Base-by-base conservation (phyloP, 768 basidiomycete species). In the Kwoniella pini region DNA sequence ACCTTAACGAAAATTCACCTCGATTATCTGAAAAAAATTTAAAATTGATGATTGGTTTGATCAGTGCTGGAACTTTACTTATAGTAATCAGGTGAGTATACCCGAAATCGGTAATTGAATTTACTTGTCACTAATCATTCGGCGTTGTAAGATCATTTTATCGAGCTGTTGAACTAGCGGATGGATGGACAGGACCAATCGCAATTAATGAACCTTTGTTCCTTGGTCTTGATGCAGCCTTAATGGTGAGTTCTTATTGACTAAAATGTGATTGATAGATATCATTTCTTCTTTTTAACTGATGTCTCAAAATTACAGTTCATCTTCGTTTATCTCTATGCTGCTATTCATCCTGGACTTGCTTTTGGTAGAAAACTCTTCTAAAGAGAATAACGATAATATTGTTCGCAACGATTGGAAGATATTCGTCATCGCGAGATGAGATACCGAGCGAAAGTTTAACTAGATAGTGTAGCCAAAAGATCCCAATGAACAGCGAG, bases 161-260 rank as follows among this genome's bases (percentile, higher is more conserved):
- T 70, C 82, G 85, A 48, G 82, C 82, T 0, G 75, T 82, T 45
- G 84, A 84, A 51, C 60, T 77, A 36, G 22, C 65, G 4, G 54
- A 82, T 51, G 85, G 84, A 0, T 86, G 84, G 83, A 62, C 62
- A 24, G 85, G 85, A 4, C 65, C 66, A 2, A 81, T 86, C 60
- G 84, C 85, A 57, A 63, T 70, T 9, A 83, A 82, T 1, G 75
- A 86, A 63, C 56, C 66, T 3, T 45, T 76, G 33, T 76, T 76
- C 65, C 43, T 65, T 24, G 39, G 63, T 21, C 31, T 76, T 52
- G 74, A 75, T 42, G 73, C 64, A 6, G 43, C 68, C 42, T 36
- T 75, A 49, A 75, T 75, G 70, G 72, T 68, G 51, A 62, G 71
- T 63, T 7, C 15, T 15, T 7, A 36, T 7, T 7, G 33, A 7